Evolutionary conservation across 2,329 filamentous ascomycete species (phyloP).

Genomic region (Ilyonectria destructans): DNA sequence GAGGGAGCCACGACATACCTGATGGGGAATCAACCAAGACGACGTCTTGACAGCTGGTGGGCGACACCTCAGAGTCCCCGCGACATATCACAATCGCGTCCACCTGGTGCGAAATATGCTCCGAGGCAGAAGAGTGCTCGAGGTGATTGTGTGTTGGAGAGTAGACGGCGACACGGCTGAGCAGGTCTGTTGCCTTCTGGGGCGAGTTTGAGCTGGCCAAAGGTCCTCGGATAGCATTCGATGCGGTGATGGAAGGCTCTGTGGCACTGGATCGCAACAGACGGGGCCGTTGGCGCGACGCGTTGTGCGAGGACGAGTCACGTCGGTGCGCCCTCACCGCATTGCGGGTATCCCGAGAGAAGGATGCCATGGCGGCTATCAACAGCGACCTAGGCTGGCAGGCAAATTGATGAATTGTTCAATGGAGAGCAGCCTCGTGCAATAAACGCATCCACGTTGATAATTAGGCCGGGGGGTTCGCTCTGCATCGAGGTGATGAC

Average conservation of each 20-base stretch:
- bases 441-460: slow-evolving; percentile 12
- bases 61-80: slow-evolving; percentile 40
- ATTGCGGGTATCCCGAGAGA: slow-evolving; percentile 46
- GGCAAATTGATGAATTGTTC: slow-evolving; percentile 5
- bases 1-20: slow-evolving; percentile 37
- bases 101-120: slow-evolving; percentile 41
- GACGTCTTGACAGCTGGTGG: slow-evolving; percentile 43
- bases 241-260: slow-evolving; percentile 72
- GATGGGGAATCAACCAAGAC: slow-evolving; percentile 49
- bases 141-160: slow-evolving; percentile 50
- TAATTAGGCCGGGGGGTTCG: neutral
- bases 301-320: slow-evolving; percentile 47
- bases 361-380: slow-evolving; percentile 44
- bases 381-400: neutral
- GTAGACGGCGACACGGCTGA: slow-evolving; percentile 69
- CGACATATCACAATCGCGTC: slow-evolving; percentile 46
- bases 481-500: slow-evolving; percentile 12
- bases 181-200: slow-evolving; percentile 69
- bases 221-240: slow-evolving; percentile 68
- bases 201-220: slow-evolving; percentile 65
- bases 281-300: slow-evolving; percentile 64
- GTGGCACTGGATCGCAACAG: slow-evolving; percentile 71
- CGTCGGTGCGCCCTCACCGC: slow-evolving; percentile 47
- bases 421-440: slow-evolving; percentile 7
- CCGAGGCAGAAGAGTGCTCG: slow-evolving; percentile 41